These are phyloP conservation scores for Mesembryanthemum crystallinum DNA, from an alignment of 148 eudicot genomes.

Conservation along the genomic window DNA sequence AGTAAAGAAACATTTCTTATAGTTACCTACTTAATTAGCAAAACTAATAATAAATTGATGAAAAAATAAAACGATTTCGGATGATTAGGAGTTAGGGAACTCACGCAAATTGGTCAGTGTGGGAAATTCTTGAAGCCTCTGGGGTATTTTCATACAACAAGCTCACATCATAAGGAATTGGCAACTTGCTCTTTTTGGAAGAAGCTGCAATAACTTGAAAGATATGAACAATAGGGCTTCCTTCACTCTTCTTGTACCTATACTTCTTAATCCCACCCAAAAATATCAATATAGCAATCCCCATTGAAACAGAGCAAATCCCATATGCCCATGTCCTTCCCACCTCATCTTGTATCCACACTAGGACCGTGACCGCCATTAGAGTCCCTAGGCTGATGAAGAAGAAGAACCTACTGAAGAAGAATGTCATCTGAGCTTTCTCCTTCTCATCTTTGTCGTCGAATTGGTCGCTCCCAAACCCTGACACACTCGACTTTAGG, in stretches of 20 bases:
- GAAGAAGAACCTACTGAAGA: slow-evolving; percentile 90
- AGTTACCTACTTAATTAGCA: neutral
- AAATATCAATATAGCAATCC: slow-evolving; percentile 50
- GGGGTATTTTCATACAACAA: slow-evolving; percentile 60
- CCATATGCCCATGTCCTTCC: slow-evolving; percentile 83
- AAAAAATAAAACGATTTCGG: too few species aligned
- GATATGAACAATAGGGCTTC: slow-evolving; percentile 78
- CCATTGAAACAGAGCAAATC: slow-evolving; percentile 66
- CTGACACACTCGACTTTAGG: slow-evolving; percentile 41
- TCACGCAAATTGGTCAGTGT: slow-evolving; percentile 75
- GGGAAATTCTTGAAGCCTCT: slow-evolving; percentile 54
- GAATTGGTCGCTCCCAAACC: slow-evolving; percentile 45
- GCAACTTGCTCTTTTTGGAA: slow-evolving; percentile 47
- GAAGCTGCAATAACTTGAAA: slow-evolving; percentile 68
- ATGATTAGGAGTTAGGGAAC: slow-evolving; percentile 20
- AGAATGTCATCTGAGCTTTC: slow-evolving; percentile 71
- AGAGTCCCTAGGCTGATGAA: slow-evolving; percentile 81
- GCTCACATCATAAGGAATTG: slow-evolving; percentile 46
- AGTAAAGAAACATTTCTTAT: too few species aligned
- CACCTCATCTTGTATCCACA: slow-evolving; percentile 78
- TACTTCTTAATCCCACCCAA: slow-evolving; percentile 55
- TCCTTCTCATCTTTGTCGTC: slow-evolving; percentile 61
- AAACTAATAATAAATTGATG: too few species aligned
- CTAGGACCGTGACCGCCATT: slow-evolving; percentile 77
- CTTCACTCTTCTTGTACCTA: slow-evolving; percentile 66